Conservation (phyloP, 2,329 filamentous ascomycete genomes). For the Botrytis medusae region DNA sequence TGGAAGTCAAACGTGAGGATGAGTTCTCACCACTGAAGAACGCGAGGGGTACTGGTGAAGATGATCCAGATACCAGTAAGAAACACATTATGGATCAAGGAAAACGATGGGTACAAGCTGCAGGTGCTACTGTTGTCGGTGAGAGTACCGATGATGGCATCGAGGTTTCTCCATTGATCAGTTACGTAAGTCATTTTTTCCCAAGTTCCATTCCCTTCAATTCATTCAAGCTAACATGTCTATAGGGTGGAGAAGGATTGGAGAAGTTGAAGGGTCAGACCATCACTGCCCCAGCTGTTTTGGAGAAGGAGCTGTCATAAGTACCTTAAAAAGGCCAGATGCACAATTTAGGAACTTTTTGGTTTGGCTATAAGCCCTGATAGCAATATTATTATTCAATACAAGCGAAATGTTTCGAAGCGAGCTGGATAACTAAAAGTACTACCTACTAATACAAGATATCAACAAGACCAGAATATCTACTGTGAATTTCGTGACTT, state of each 20-base stretch:
- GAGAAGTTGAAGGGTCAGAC: constrained; percentile 54
- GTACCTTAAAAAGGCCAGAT: not conserved
- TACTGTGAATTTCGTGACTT: not conserved
- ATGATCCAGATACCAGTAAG: constrained; percentile 92
- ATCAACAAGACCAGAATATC: not conserved
- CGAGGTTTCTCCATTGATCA: constrained; percentile 89
- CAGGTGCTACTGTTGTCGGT: constrained; percentile 72
- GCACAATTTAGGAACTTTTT: not conserved
- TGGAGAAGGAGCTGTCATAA: constrained; percentile 46
- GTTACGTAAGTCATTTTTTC: constrained; percentile 72
- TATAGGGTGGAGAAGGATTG: constrained; percentile 62
- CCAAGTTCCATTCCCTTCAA: not conserved
- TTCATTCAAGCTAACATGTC: constrained; percentile 50
- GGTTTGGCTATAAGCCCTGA: constrained; percentile 2
- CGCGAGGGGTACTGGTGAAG: constrained; percentile 76
- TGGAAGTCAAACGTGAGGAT: constrained; percentile 95
- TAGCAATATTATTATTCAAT: constrained; percentile 7
- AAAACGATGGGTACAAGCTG: constrained; percentile 77
- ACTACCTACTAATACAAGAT: not conserved
- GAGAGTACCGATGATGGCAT: constrained; percentile 66
- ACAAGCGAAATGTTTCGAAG: not conserved
- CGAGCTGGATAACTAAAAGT: not conserved
- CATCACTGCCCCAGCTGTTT: constrained; percentile 52
- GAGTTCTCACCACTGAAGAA: constrained; percentile 99
- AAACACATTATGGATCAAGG: constrained; percentile 88